Percentiles rank a stretch among this genome's conserved stretches.
Conservation (phyloP, 345 rosid species). For the Nephelium lappaceum region DNA sequence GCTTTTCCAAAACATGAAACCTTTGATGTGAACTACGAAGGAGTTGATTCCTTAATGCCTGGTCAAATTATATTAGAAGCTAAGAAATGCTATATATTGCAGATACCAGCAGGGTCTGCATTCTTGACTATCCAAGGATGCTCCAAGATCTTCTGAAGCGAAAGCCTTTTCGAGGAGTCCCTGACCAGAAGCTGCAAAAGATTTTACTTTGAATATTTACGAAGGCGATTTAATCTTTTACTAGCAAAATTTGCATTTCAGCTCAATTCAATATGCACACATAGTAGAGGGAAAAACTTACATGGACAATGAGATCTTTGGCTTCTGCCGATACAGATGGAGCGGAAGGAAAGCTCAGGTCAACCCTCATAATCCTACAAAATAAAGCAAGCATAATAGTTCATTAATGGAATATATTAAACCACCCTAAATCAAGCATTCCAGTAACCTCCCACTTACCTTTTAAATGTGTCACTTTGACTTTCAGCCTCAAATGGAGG, state of each 20-base stretch:
- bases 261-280: not conserved
- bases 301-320: constrained; percentile 65
- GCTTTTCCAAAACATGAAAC: not conserved
- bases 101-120: constrained; percentile 69
- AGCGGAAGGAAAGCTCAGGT: constrained; percentile 70
- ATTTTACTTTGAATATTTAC: constrained; percentile 3
- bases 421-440: not conserved
- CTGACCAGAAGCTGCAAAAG: constrained; percentile 80
- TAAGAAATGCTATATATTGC: constrained; percentile 26
- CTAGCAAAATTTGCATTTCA: not conserved
- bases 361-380: constrained; percentile 77
- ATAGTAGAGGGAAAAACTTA: constrained; percentile 24
- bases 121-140: constrained; percentile 91
- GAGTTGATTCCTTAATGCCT: constrained; percentile 11
- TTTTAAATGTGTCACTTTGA: constrained; percentile 77
- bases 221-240: not conserved
- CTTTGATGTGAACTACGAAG: constrained; percentile 1
- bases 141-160: constrained; percentile 78
- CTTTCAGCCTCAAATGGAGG: constrained; percentile 95
- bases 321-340: constrained; percentile 75
- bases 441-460: constrained; percentile 41
- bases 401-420: not conserved
- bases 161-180: constrained; percentile 80
- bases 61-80: constrained; percentile 11
- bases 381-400: constrained; percentile 12